These are phyloP conservation scores for Ehretia macrophylla DNA, from an alignment of 257 asterid species.

Conservation along the genomic window DNA sequence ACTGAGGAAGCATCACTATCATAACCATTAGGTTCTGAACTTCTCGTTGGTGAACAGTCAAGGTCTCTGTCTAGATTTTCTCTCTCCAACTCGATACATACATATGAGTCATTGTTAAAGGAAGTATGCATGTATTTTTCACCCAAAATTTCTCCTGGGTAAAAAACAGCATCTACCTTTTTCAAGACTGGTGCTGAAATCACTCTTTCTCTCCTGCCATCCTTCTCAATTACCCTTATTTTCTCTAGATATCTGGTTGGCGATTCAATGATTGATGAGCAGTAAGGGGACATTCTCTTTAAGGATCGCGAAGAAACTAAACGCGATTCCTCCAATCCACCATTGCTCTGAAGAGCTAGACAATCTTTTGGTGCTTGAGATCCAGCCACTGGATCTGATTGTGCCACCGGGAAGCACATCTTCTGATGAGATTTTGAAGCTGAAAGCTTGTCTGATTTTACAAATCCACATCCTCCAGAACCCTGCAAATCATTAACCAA, in stretches of 20 bases:
- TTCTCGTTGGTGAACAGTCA: constrained; percentile 31
- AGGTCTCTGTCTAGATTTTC: constrained; percentile 25
- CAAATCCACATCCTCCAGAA: constrained; percentile 2
- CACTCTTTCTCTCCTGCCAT: constrained; percentile 16
- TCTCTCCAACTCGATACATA: constrained; percentile 40
- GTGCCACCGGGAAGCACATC: constrained; percentile 7
- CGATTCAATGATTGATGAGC: constrained; percentile 16
- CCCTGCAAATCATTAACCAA: constrained; percentile 14
- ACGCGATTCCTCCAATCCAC: constrained; percentile 14
- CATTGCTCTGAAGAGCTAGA: constrained; percentile 2
- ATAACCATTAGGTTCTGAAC: constrained; percentile 33
- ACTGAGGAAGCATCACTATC: constrained; percentile 66
- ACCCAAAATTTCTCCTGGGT: constrained; percentile 49
- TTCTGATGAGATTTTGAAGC: constrained; percentile 10
- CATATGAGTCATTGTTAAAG: constrained; percentile 37
- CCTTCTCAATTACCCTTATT: constrained; percentile 8
- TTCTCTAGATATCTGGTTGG: constrained; percentile 17
- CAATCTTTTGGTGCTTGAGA: constrained; percentile 8
- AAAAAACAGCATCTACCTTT: constrained; percentile 51
- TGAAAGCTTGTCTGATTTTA: constrained; percentile 15
- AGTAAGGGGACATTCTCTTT: constrained; percentile 22
- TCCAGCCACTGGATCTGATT: constrained; percentile 11
- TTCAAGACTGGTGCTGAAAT: constrained; percentile 8
- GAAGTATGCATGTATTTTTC: constrained; percentile 45
- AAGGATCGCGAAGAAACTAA: constrained; percentile 16